phyloP scores from a whole-genome alignment of 768 basidiomycete species.

The Pleurotus tuoliensis region DNA sequence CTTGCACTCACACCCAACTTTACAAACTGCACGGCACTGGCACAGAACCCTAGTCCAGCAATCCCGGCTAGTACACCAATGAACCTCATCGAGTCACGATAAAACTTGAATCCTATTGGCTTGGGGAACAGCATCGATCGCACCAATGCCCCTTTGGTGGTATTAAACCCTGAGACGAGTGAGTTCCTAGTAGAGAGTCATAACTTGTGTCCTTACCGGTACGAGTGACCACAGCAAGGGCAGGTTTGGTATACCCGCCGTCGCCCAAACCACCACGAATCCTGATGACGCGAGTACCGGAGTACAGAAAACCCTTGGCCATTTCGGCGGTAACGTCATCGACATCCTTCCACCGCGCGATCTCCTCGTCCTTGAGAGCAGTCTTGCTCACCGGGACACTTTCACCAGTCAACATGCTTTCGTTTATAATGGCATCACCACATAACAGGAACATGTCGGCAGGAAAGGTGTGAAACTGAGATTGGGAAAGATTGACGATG shows the following conservation, averaged over 20 bases:
- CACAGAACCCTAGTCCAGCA: conserved; percentile 86
- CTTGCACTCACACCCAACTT: conserved; percentile 68
- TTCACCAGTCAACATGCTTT: conserved; percentile 99
- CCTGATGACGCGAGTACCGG: conserved; percentile 88
- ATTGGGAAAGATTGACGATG: conserved; percentile 81
- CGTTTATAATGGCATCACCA: conserved; percentile 97
- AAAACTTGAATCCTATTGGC: conserved; percentile 98
- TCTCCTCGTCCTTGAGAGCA: conserved; percentile 76
- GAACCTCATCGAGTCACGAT: conserved; percentile 87
- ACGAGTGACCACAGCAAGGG: conserved; percentile 79
- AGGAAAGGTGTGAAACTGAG: conserved; percentile 71
- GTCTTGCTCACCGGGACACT: conserved; percentile 94
- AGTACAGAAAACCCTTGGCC: conserved; percentile 81
- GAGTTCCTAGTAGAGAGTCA: background rate
- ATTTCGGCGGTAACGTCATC: conserved; percentile 68
- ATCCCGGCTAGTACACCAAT: conserved; percentile 90
- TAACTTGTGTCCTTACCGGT: conserved; percentile 53
- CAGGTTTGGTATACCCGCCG: conserved; percentile 50
- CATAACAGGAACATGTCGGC: conserved; percentile 90
- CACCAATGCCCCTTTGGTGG: conserved; percentile 93
- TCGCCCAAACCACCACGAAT: conserved; percentile 65
- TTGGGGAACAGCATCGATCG: conserved; percentile 99
- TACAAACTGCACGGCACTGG: conserved; percentile 89
- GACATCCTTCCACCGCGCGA: conserved; percentile 64
- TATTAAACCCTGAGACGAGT: conserved; percentile 72